A percentile compares a stretch with the other conserved stretches of the same genome.
Evolutionary conservation across 305 asterid species (phyloP).

Genomic region (Striga hermonthica): DNA sequence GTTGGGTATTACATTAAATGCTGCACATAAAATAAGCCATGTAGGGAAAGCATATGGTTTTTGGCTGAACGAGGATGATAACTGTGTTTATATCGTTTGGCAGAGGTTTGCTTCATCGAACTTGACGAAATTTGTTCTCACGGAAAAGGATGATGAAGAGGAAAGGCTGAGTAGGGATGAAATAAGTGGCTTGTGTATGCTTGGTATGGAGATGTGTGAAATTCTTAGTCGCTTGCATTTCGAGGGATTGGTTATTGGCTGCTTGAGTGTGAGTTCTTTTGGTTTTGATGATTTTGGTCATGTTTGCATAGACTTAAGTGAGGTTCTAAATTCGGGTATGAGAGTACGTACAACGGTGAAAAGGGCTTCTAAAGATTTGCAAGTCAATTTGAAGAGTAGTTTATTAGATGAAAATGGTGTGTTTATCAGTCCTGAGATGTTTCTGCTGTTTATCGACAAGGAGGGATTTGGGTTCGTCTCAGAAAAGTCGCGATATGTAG

Average conservation of each 20-base stretch:
- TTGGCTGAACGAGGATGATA: conserved; percentile 61
- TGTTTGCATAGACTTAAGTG: conserved; percentile 48
- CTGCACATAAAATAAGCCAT: conserved; percentile 40
- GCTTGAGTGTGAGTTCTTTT: conserved; percentile 47
- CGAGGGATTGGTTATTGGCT: conserved; percentile 62
- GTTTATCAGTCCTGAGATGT: conserved; percentile 71
- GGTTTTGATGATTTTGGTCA: conserved; percentile 55
- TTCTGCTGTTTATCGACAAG: conserved; percentile 36
- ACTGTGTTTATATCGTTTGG: conserved; percentile 50
- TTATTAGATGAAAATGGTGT: conserved; percentile 34
- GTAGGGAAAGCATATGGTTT: conserved; percentile 65
- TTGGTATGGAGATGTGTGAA: conserved; percentile 66
- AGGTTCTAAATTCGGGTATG: conserved; percentile 49
- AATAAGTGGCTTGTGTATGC: conserved; percentile 42
- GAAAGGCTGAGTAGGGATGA: conserved; percentile 32
- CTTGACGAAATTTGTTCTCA: conserved; percentile 32
- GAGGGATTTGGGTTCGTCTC: conserved; percentile 39
- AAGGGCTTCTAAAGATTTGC: conserved; percentile 34
- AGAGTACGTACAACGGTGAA: conserved; percentile 35
- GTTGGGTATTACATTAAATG: conserved; percentile 39
- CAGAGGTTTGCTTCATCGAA: conserved; percentile 42
- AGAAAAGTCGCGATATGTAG: conserved; percentile 36
- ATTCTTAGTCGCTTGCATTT: conserved; percentile 55
- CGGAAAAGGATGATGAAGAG: conserved; percentile 32
- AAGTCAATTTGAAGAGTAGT: conserved; percentile 29